Conservation (phyloP, 768 basidiomycete genomes). For the Suillus bovinus region DNA sequence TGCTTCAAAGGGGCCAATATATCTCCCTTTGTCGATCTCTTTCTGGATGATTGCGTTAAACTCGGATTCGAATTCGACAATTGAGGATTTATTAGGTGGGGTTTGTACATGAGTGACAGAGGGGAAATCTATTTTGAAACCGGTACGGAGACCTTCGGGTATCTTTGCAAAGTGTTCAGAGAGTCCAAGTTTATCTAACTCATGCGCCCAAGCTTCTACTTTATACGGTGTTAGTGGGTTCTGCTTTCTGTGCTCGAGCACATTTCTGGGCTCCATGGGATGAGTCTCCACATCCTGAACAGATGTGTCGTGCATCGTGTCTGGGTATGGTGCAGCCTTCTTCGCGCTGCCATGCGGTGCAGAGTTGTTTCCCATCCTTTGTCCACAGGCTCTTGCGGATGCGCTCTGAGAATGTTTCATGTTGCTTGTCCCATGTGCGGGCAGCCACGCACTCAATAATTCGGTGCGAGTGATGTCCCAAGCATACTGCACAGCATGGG, state of each 20-base stretch:
- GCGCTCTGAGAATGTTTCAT: background rate
- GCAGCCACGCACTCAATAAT: background rate
- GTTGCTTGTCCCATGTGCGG: no score
- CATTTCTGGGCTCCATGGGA: conserved; percentile 13
- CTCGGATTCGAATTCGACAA: background rate
- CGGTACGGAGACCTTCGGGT: background rate
- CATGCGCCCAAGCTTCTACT: background rate
- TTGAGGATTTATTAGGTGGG: conserved; percentile 4
- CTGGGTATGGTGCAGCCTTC: conserved; percentile 3
- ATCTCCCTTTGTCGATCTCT: conserved; percentile 15
- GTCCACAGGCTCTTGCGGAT: background rate
- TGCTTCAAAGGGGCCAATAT: conserved; percentile 34
- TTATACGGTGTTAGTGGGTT: conserved; percentile 9
- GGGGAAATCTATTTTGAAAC: conserved; percentile 13
- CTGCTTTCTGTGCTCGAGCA: conserved; percentile 11
- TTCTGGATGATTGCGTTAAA: conserved; percentile 6
- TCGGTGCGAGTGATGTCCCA: background rate
- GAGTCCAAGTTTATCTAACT: no score
- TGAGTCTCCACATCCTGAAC: conserved; percentile 6
- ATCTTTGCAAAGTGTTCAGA: background rate
- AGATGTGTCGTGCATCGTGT: conserved; percentile 3
- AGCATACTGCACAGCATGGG: conserved; percentile 5
- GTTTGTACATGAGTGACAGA: background rate
- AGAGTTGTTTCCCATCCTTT: conserved; percentile 6
- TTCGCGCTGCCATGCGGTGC: conserved; percentile 1